Percentiles rank a stretch among this genome's conserved stretches.
Conservation (phyloP, 108 stramenopile genomes). For the Nannochloropsis gaditana region DNA sequence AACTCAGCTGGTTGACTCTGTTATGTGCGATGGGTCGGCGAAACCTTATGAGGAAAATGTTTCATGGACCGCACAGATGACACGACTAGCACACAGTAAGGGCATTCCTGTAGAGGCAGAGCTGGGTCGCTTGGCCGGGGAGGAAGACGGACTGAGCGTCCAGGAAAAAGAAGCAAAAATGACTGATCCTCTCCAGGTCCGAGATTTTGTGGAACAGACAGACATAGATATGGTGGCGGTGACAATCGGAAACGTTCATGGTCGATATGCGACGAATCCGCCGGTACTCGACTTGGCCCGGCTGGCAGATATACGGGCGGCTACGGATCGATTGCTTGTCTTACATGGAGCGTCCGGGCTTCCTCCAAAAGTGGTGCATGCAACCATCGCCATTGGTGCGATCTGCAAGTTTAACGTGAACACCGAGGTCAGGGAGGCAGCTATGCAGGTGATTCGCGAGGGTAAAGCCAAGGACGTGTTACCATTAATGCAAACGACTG, state of each 20-base stretch:
- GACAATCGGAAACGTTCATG: constrained; percentile 54
- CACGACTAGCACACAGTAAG: constrained; percentile 11
- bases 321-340: constrained; percentile 31
- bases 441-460: background rate
- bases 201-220: constrained; percentile 39
- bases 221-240: constrained; percentile 49
- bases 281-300: constrained; percentile 46
- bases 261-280: constrained; percentile 29
- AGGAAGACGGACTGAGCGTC: constrained; percentile 53
- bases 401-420: constrained; percentile 54
- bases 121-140: constrained; percentile 52
- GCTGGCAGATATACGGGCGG: constrained; percentile 32
- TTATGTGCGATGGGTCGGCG: constrained; percentile 46
- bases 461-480: constrained; percentile 30
- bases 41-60: constrained; percentile 36
- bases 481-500: constrained; percentile 25
- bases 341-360: constrained; percentile 52
- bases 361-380: constrained; percentile 28
- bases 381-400: constrained; percentile 15
- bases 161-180: constrained; percentile 44
- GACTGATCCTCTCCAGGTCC: constrained; percentile 49
- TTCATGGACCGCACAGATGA: constrained; percentile 42
- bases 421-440: constrained; percentile 50
- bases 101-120: constrained; percentile 51
- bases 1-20: background rate